Base-by-base conservation (phyloP, 164 flowering plant genomes). In the Macadamia integrifolia region DNA sequence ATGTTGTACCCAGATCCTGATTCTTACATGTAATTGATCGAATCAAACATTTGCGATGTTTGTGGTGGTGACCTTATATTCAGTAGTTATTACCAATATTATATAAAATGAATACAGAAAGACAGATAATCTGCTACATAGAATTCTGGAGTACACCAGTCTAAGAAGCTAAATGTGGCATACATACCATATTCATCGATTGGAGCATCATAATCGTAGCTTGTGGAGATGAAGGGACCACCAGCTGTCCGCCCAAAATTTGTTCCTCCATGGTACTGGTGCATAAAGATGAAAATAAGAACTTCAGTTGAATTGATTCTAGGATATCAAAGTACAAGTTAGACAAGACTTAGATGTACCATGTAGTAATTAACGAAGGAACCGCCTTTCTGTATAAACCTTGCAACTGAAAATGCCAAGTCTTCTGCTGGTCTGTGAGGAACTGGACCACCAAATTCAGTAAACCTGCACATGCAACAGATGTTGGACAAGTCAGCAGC, bases 191-290 rank as follows among this genome's bases (percentile, higher is more conserved):
- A 95, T 82, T 95, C 99, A 81, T 95, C 99, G 52, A 95, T 78
- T 57, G 98, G 99, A 64, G 99, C 98, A 83, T 95, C 99, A 80
- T 92, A 95, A 67, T 95, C 99, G 76, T 92, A 95, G 71, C 97
- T 92, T 58, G 99, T 95, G 50, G 99, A 86, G 62, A 95, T 95
- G 70, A 95, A 95, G n/a, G 99, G 99, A 65, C 99, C 98, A 69
- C 99, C 99, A 70, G 99, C 93, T 28, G 99, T 95, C 73, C 98
- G 78, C 15, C 97, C 99, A 70, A 95, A 95, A 72, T 95, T 95
- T 58, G 99, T 95, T 78, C 99, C 99, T 14, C 99, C 99, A 72
- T 95, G 99, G 69, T 92, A 95, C 99, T 95, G 83, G 58, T 67
- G 64, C 35, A 23, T 53, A 79, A 30, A 60, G 30, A 61, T 35